Evolutionary conservation across 73 alveolate species (phyloP).

Genomic region (Tetrahymena borealis): DNA sequence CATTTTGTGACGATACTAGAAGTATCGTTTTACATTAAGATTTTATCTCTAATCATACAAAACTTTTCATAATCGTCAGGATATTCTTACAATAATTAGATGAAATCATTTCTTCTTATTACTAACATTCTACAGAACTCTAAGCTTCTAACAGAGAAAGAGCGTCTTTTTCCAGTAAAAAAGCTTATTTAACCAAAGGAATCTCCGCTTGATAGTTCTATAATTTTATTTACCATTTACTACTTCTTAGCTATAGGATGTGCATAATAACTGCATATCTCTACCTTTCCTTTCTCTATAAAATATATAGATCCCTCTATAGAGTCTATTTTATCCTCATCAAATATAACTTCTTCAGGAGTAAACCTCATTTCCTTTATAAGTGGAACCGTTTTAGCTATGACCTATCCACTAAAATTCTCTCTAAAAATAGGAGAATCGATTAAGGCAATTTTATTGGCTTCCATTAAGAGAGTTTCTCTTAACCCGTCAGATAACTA

Average conservation of each 20-base stretch:
- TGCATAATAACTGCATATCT: neutral
- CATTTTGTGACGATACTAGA: neutral
- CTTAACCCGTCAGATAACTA: conserved; percentile 29
- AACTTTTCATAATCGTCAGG: neutral
- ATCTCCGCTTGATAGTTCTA: neutral
- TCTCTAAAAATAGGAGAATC: neutral
- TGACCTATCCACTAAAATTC: neutral
- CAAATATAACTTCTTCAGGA: neutral
- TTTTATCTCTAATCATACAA: neutral
- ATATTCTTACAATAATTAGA: neutral
- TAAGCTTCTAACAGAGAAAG: neutral
- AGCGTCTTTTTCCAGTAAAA: neutral
- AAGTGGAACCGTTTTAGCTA: neutral
- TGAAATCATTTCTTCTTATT: neutral
- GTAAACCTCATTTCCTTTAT: neutral
- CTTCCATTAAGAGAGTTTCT: conserved; percentile 12
- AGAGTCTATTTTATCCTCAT: neutral
- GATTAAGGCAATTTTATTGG: neutral
- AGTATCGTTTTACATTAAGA: neutral
- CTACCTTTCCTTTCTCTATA: neutral
- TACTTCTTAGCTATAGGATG: neutral
- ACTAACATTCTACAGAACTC: neutral
- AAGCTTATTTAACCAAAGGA: neutral
- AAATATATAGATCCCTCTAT: neutral
- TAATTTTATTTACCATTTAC: neutral